Conservation (phyloP, 1,284 basidiomycete genomes). For the Mrakiaceae sp. region DNA sequence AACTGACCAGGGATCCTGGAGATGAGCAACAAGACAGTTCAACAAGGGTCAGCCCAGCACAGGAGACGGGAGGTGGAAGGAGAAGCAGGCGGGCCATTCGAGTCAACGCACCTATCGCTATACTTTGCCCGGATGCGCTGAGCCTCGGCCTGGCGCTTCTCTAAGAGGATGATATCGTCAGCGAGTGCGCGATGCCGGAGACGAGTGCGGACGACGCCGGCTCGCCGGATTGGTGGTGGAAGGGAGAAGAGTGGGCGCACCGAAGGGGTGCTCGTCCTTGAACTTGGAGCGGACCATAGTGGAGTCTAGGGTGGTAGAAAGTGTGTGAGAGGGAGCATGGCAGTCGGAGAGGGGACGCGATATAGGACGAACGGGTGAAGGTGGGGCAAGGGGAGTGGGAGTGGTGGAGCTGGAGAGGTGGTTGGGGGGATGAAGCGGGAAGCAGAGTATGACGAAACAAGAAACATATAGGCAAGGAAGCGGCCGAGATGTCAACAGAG, state of each 20-base stretch:
- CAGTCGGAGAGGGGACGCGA: no score
- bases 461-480: no score
- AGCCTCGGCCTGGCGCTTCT: slow-evolving; percentile 96
- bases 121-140: slow-evolving; percentile 51
- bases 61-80: not conserved
- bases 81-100: slow-evolving; percentile 1
- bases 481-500: no score
- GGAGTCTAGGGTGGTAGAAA: not conserved
- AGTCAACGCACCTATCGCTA: slow-evolving; percentile 70
- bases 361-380: no score
- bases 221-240: not conserved
- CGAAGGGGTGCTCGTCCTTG: slow-evolving; percentile 99
- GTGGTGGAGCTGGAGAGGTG: no score
- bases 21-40: not conserved
- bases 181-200: not conserved
- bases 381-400: no score
- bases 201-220: not conserved
- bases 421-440: no score
- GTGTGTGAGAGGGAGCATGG: no score
- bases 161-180: slow-evolving; percentile 37
- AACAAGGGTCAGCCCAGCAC: not conserved
- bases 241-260: slow-evolving; percentile 40
- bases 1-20: slow-evolving; percentile 13
- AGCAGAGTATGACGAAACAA: no score
- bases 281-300: slow-evolving; percentile 87